Evolutionary conservation across 208 protist genomes (phyloP), one percentile per base, ranked within the genome.

Genomic region (Crithidia bombi): DNA sequence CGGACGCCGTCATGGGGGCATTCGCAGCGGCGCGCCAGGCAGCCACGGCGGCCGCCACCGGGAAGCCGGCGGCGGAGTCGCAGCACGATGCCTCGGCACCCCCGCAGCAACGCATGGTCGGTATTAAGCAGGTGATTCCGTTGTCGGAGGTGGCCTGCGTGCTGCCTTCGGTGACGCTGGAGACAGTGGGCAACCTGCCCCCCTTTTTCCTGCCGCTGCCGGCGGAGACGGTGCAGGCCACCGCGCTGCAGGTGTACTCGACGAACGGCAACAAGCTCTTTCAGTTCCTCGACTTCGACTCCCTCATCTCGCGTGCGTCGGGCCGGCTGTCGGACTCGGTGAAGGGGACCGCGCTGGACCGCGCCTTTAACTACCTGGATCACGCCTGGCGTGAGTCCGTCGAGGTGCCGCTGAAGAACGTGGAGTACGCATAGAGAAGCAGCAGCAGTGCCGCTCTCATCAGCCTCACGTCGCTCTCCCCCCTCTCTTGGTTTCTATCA

Each of bases 361-460:
- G 75, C 47, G 83, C 82, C 26, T 96, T 89, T 77, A 93, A 92
- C 73, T 94, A 90, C 63, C 52, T 96, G 36, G 91, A 96, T 54
- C 91, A 94, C 67, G 84, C 81, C 15, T 96, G 91, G 89, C 77
- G 89, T 30, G 87, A 88, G 14, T 26, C 73, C 5, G 79, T 84
- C 15, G 65, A 46, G 25, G 86, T 96, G 35, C 88, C 85, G 35
- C 47, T 92, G 21, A 76, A 81, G n/a, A 82, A 74, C 52, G 84
- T 91, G 14, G 72, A 82, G 35, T 93, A 94, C 55, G 81, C 68
- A 28, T 82, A 74, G 30, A n/a, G 35, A 39, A 21, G 5, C 62
- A 38, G 30, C 46, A 35, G n/a, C 25, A 41, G 11, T 19, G 19
- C 7, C 10, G 38, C 38, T 23, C 10, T 23, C 44, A n/a, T n/a